Evolutionary conservation across 305 asterid species (phyloP).

Genomic region (Nicotiana rustica): DNA sequence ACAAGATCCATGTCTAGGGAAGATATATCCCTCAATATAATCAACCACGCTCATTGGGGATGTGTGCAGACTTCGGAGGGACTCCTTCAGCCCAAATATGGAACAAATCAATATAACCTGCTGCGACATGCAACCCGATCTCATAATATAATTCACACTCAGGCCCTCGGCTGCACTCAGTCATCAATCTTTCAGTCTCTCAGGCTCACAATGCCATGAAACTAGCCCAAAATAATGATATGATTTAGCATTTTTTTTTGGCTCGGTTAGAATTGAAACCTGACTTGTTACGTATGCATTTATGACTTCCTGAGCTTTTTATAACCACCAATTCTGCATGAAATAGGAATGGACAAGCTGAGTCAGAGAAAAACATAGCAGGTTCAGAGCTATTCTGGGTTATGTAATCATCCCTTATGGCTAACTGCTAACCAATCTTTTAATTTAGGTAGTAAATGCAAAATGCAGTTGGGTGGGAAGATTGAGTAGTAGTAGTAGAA

Average conservation of each 20-base stretch:
- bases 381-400: conserved; percentile 1
- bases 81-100: no score
- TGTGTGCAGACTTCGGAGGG: no score
- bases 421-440: conserved; percentile 56
- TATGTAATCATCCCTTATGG: conserved; percentile 34
- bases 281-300: background rate
- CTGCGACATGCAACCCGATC: no score
- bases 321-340: conserved; percentile 30
- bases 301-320: background rate
- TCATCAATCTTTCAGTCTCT: no score
- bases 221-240: no score
- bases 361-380: background rate
- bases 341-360: conserved; percentile 11
- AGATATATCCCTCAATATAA: no score
- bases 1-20: no score
- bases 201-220: no score
- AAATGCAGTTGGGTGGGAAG: conserved; percentile 50
- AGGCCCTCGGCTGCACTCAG: no score
- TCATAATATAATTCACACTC: no score
- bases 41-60: no score
- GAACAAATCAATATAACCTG: no score
- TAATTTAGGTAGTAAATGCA: conserved; percentile 52
- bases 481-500: background rate
- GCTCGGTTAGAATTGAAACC: background rate
- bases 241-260: background rate